These are phyloP conservation scores for Hebeloma cylindrosporum DNA, from an alignment of 768 basidiomycete genomes.

Conservation along the genomic window DNA sequence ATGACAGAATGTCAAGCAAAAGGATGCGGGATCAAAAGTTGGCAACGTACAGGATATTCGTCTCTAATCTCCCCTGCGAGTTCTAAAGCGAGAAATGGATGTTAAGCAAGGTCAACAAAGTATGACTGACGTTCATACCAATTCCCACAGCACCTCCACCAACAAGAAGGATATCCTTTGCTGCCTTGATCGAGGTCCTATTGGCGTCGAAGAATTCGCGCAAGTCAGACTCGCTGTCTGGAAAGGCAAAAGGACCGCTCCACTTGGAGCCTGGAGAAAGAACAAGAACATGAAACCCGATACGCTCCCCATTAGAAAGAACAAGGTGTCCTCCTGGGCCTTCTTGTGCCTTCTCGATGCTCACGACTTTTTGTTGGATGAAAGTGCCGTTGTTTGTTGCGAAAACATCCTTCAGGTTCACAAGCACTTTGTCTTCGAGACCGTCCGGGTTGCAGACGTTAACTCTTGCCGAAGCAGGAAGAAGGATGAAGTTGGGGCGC, in stretches of 20 bases:
- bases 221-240: slow-evolving; percentile 24
- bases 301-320: slow-evolving; percentile 42
- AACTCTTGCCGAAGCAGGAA: slow-evolving; percentile 49
- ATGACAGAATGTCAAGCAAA: background rate
- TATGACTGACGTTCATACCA: slow-evolving; percentile 27
- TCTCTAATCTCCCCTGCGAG: slow-evolving; percentile 45
- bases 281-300: slow-evolving; percentile 51
- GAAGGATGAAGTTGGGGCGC: slow-evolving; percentile 42
- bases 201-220: slow-evolving; percentile 24
- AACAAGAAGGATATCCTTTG: slow-evolving; percentile 45
- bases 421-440: slow-evolving; percentile 32
- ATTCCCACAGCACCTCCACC: slow-evolving; percentile 57
- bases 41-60: slow-evolving; percentile 33
- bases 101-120: no score
- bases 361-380: slow-evolving; percentile 34
- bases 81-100: slow-evolving; percentile 24
- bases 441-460: slow-evolving; percentile 39
- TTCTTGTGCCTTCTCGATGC: slow-evolving; percentile 21
- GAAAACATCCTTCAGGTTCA: slow-evolving; percentile 50
- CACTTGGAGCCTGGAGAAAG: slow-evolving; percentile 52
- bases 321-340: slow-evolving; percentile 42
- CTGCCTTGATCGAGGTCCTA: slow-evolving; percentile 30
- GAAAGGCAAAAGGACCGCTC: slow-evolving; percentile 36
- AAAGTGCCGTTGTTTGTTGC: slow-evolving; percentile 39
- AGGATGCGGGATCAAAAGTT: slow-evolving; percentile 7